Base-by-base conservation (phyloP, 2,329 filamentous ascomycete genomes). In the Helminthosporium solani region DNA sequence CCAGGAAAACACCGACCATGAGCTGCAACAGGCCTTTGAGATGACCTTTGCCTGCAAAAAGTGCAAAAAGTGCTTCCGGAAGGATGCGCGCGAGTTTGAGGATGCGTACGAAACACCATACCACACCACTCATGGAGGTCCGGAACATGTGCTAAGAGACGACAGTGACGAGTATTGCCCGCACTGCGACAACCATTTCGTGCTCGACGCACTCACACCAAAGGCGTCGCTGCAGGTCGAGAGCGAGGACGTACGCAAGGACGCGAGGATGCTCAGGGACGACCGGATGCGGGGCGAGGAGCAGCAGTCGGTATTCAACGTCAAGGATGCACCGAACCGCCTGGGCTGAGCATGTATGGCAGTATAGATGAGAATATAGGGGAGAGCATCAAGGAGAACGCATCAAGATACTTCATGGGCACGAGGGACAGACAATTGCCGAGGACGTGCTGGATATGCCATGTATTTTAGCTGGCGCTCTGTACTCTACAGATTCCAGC, bases 1-100 rank as follows among this genome's bases (percentile, higher is more conserved):
- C 75, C 75, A 76, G 43, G 94, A 99, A 70, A 78, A 83, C 51
- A 87, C 95, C 71, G 73, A 77, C 50, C 94, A 97, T 70, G 74
- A 80, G 30, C 83, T 99, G 18, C 74, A 82, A 43, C 87, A 95
- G 73, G 79, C 78, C 54, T 79, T 85, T 60, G 94, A 99, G 66
- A 95, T 99, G 90, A 82, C 78, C 30, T 97, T 99, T 66, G 90
- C 89, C 42, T 99, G 94, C 82, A 99, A 99, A 65, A 99, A 99
- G 77, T 99, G 94, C 84, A 91, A 87, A 60, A 99, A 99, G 75
- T 91, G 86, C 73, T 99, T 99, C 78, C 87, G 94, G 58, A 99
- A 97, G 70, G 89, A 99, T 63, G 87, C 87, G 36, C 76, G 83
- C 55, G 88, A 96, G 70, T 96, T 96, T 62, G 94, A 99, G 60